phyloP scores from a whole-genome alignment of 1,139 yeast genomes.

The Magnusiomyces fungicola region DNA sequence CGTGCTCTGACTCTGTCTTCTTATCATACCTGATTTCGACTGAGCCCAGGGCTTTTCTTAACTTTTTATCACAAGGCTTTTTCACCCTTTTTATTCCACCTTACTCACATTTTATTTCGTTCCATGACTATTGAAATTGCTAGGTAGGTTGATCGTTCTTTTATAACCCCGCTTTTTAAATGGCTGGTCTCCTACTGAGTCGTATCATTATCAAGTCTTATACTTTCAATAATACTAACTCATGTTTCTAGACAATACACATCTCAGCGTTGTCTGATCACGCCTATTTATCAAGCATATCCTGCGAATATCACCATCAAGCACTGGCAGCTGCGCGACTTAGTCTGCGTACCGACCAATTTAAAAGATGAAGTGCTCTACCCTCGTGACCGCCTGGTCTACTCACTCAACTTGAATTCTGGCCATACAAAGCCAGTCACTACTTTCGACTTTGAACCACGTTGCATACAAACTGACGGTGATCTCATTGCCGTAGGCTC shows the following conservation, averaged over 20 bases:
- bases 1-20: too few relatives aligned
- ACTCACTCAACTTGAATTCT: constrained; percentile 37
- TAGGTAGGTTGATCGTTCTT: too few relatives aligned
- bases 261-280: constrained; percentile 18
- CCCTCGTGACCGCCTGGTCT: constrained; percentile 43
- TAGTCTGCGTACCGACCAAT: constrained; percentile 45
- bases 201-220: neutral
- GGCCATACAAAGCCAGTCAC: constrained; percentile 36
- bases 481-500: constrained; percentile 68
- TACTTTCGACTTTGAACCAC: constrained; percentile 52
- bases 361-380: constrained; percentile 38
- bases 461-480: constrained; percentile 58
- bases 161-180: too few relatives aligned
- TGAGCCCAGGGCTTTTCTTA: too few relatives aligned
- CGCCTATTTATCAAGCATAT: constrained; percentile 20
- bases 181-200: too few relatives aligned
- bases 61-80: too few relatives aligned
- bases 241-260: constrained; percentile 5
- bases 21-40: too few relatives aligned
- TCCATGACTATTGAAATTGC: too few relatives aligned
- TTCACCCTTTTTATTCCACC: too few relatives aligned
- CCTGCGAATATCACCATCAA: constrained; percentile 21
- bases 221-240: neutral
- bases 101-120: too few relatives aligned
- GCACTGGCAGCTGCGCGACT: constrained; percentile 87